Base-by-base conservation (phyloP, 1,139 yeast species). In the Blastobotrys malaysiensis region DNA sequence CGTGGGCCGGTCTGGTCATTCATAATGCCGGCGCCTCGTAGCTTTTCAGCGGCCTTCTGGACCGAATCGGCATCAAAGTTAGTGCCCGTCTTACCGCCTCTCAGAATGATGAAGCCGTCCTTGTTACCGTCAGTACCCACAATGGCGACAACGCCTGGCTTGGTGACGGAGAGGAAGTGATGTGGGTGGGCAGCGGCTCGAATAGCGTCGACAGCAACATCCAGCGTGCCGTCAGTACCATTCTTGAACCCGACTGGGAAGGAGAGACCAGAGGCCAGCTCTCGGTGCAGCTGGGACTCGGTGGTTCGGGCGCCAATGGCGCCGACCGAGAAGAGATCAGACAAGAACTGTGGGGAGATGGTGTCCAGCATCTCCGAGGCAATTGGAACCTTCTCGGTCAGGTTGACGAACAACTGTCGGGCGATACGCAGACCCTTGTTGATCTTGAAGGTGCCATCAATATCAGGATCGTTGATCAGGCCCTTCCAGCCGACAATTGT, bases 401-500 rank as follows among this genome's bases (percentile, higher is more conserved):
- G 79, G 59, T 87, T 83, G 45, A 86, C 84, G 72, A 89, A 93
- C 75, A 93, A 81, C 63, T 86, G 85, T 71, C 99, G 83, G 21
- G 98, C 80, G 61, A 91, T 84, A 65, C 95, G 78, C 63, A 93
- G 81, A 61, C 99, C 99, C 74, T 90, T 89, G 77, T 93, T 93
- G 71, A 93, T 93, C 65, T 90, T 84, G 83, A 88, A 91, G 55
- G 97, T 81, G 57, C 89, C 91, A 69, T 93, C 97, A 63, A 93
- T 86, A 66, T 93, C 96, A 21, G 99, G 99, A 73, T 93, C 99
- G 71, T 93, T 93, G 67, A 93, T 91, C 65, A 93, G 79, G 61
- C 97, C 99, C 74, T 93, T 93, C 99, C 99, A 93, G 58, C 99
- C 99, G 52, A 93, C 98, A 21, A 98, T 93, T 53, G 99, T 93